Evolutionary conservation across 139 green algal species (phyloP).

Genomic region (Pleodorina starrii): DNA sequence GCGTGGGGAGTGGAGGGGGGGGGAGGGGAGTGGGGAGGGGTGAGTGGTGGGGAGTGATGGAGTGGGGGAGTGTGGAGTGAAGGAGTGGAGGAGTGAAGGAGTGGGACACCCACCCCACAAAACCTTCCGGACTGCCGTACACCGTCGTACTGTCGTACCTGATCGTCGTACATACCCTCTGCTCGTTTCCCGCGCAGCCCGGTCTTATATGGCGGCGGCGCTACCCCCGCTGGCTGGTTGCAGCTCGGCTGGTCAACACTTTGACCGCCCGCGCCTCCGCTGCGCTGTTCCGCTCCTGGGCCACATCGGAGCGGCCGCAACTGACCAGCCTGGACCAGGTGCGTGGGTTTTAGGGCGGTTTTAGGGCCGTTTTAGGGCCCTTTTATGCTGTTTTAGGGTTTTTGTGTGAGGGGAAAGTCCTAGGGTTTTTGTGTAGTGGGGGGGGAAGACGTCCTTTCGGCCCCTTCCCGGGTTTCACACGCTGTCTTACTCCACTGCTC

Average conservation of each 20-base stretch:
- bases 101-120: too few species aligned
- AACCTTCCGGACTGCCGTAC: too few species aligned
- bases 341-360: too few species aligned
- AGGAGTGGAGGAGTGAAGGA: background rate
- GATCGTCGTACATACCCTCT: too few species aligned
- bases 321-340: constrained; percentile 22
- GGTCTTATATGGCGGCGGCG: constrained; percentile 52
- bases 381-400: too few species aligned
- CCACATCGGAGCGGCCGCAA: constrained; percentile 43
- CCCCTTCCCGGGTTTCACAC: too few species aligned
- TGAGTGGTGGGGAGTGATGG: background rate
- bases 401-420: too few species aligned
- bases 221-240: constrained; percentile 25
- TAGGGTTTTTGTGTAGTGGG: too few species aligned
- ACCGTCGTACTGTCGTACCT: too few species aligned
- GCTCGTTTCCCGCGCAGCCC: background rate
- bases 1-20: background rate
- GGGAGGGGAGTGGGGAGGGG: background rate
- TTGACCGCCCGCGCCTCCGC: constrained; percentile 67
- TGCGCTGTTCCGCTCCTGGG: constrained; percentile 61
- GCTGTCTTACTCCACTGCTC: too few species aligned
- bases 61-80: background rate
- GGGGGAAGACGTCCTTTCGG: too few species aligned
- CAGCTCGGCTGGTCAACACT: constrained; percentile 58
- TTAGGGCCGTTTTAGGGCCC: too few species aligned